Conservation (phyloP, 352 stramenopile species). For the Phytophthora ohioensis region DNA sequence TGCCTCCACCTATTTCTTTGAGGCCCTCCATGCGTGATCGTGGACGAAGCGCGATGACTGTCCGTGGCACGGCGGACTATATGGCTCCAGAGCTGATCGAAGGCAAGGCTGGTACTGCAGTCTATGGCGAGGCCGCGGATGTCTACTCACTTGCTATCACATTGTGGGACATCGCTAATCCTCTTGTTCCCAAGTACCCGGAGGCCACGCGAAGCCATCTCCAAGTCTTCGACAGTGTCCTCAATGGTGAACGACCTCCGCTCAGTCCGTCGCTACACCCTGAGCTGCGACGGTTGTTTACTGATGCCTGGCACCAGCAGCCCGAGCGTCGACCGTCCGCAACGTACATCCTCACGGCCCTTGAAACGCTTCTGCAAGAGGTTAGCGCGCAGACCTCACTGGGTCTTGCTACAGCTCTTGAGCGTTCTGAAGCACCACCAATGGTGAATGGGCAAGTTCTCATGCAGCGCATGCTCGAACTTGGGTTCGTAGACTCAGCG, state of each 20-base stretch:
- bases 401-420: slow-evolving; percentile 40
- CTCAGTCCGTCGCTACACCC: slow-evolving; percentile 47
- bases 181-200: slow-evolving; percentile 71
- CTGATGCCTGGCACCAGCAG: slow-evolving; percentile 58
- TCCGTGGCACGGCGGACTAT: slow-evolving; percentile 82
- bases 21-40: slow-evolving; percentile 44
- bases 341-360: slow-evolving; percentile 50
- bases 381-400: slow-evolving; percentile 50
- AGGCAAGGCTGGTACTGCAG: slow-evolving; percentile 68
- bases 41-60: slow-evolving; percentile 63
- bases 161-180: slow-evolving; percentile 81
- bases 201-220: slow-evolving; percentile 66
- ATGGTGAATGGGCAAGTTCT: slow-evolving; percentile 61
- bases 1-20: slow-evolving; percentile 24
- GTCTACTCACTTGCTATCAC: slow-evolving; percentile 82
- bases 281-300: slow-evolving; percentile 59
- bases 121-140: slow-evolving; percentile 77
- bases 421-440: slow-evolving; percentile 35
- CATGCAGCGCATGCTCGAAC: slow-evolving; percentile 69
- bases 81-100: slow-evolving; percentile 87
- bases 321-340: slow-evolving; percentile 62
- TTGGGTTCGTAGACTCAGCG: slow-evolving; percentile 57
- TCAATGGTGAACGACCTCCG: slow-evolving; percentile 61
- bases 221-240: slow-evolving; percentile 74
- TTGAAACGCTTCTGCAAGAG: slow-evolving; percentile 63